phyloP scores from a whole-genome alignment of 331 rosid species.

The Cydonia oblonga region DNA sequence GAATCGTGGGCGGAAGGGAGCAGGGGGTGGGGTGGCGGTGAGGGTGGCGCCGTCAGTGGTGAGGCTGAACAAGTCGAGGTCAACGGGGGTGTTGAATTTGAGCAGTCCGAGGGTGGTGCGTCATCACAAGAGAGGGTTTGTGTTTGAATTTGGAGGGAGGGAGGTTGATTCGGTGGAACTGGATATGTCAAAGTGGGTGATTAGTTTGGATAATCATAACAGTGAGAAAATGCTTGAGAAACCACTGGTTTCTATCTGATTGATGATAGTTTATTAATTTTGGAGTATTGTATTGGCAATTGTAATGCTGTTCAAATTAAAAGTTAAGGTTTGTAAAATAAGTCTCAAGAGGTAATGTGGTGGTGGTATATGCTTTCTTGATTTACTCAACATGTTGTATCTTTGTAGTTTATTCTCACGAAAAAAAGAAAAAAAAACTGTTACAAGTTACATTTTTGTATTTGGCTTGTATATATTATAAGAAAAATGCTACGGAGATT shows the following conservation, averaged over 20 bases:
- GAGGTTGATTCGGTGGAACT: not conserved
- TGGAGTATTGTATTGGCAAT: no score
- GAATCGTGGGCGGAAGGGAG: slow-evolving; percentile 9
- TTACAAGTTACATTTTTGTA: no score
- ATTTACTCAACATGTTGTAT: no score
- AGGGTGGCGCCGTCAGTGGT: slow-evolving; percentile 8
- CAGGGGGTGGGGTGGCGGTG: slow-evolving; percentile 16
- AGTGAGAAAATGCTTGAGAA: slow-evolving; percentile 26
- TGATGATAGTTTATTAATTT: no score
- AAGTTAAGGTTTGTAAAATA: no score
- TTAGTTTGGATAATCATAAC: not conserved
- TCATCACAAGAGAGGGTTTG: not conserved
- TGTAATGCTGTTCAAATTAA: no score
- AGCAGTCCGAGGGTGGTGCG: slow-evolving; percentile 12
- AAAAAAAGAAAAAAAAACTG: no score
- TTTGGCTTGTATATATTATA: no score
- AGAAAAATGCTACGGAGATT: no score
- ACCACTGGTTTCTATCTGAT: slow-evolving; percentile 1
- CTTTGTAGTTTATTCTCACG: no score
- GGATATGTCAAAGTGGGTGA: slow-evolving; percentile 32
- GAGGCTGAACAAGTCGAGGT: slow-evolving; percentile 53
- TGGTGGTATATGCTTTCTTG: no score
- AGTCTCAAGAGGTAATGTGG: no score
- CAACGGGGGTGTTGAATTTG: slow-evolving; percentile 39
- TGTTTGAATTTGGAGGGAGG: slow-evolving; percentile 19